Base-by-base conservation (phyloP, 2,329 filamentous ascomycete species). In the Knoxdaviesia proteae region DNA sequence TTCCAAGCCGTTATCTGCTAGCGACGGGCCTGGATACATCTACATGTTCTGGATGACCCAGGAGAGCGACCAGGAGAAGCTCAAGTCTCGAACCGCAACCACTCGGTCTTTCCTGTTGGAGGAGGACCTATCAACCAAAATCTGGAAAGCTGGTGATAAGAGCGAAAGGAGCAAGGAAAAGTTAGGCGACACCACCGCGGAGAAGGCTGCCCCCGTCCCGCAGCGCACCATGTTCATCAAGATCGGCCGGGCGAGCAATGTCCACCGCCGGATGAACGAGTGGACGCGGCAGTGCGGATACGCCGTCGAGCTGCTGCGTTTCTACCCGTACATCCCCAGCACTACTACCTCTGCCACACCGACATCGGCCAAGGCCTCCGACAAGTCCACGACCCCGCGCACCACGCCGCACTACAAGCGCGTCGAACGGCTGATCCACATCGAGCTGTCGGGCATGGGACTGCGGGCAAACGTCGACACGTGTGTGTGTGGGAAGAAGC, bases 31-130 rank as follows among this genome's bases (percentile, higher is more conserved):
- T 8, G 90, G 90, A 35, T 98, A 90, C 61, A 96, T 98, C 50
- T 98, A 98, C 68, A 93, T 98, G 59, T 98, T 96, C 67, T 94
- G 88, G 86, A 69, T 94, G 29, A 94, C 84, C 0, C 77, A 84
- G 33, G 50, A 51, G 5, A 36, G 29, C 10, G 44, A 46, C 10
- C 42, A 32, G 11, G 35, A 41, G 7, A 32, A 29, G 10, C 39
- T 40, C 5, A 38, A 42, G 11, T 46, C 44, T 6, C 20, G 20
- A 2, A 20, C 20, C 20, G 20, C 20, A 20, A 20, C 20, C 20
- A 20, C 20, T 20, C 20, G 20, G 20, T 20, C 20, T 20, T 20
- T 20, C 20, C 42, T 46, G 6, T 36, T 46, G 39, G 44, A 42
- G 3, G 20, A 2, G 20, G 20, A 20, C 20, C 20, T 3, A 20